Percentiles rank a stretch among this genome's conserved stretches.
Evolutionary conservation across 257 asterid species (phyloP).

Genomic region (Galeopsis tetrahit): DNA sequence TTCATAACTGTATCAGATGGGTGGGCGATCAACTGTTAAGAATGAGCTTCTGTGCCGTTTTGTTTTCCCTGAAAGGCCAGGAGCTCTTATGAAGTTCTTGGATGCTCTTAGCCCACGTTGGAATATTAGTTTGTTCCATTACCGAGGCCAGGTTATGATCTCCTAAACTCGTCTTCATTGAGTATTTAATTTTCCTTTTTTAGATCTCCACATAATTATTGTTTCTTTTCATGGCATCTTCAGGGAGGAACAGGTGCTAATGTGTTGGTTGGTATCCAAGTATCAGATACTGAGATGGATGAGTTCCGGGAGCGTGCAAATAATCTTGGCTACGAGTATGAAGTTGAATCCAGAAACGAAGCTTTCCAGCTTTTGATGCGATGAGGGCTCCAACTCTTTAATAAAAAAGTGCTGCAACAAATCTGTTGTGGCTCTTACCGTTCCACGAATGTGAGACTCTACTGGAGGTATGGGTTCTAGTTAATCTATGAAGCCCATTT

Average conservation of each 20-base stretch:
- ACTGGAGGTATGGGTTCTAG: not conserved
- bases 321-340: conserved; percentile 71
- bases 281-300: conserved; percentile 57
- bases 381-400: conserved; percentile 32
- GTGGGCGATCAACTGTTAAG: conserved; percentile 78
- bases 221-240: conserved; percentile 4
- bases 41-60: conserved; percentile 90
- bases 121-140: conserved; percentile 96
- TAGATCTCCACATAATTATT: conserved; percentile 15
- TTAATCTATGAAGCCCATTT: not conserved
- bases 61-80: conserved; percentile 89
- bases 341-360: conserved; percentile 63
- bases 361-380: conserved; percentile 80
- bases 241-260: conserved; percentile 94
- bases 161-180: conserved; percentile 1
- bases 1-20: conserved; percentile 59
- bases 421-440: not conserved
- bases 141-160: conserved; percentile 79
- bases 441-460: not conserved
- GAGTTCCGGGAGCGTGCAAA: conserved; percentile 67
- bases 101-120: conserved; percentile 92
- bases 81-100: conserved; percentile 79
- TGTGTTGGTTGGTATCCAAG: conserved; percentile 90
- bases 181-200: not conserved
- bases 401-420: conserved; percentile 14